A percentile compares a stretch with the other conserved stretches of the same genome.
Evolutionary conservation across 495 filamentous ascomycete genomes (phyloP).

Genomic region (Tuber magnatum): DNA sequence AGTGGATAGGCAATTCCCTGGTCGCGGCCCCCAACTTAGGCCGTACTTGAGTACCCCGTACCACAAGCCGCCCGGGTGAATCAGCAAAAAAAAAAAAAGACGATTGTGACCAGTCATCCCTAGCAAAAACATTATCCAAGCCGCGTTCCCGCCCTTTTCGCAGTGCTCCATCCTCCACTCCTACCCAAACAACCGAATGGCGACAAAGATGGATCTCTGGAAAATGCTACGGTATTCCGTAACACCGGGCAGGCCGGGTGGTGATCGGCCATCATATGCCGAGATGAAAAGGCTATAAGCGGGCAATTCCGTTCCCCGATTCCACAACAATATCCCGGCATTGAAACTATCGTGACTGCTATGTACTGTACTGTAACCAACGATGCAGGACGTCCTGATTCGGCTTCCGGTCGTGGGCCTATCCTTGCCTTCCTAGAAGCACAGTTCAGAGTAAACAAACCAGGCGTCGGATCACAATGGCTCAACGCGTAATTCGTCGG

Average conservation of each 20-base stretch:
- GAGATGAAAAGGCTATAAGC: not conserved
- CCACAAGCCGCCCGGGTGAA: not conserved
- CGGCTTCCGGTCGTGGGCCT: not conserved
- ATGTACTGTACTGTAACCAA: not conserved
- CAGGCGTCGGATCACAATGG: not conserved
- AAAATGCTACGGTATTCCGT: not conserved
- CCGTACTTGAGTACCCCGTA: not conserved
- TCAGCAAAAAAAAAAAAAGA: too few species aligned
- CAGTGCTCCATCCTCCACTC: not conserved
- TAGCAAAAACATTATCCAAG: not conserved
- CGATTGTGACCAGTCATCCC: not conserved
- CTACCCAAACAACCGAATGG: not conserved
- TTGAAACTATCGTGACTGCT: not conserved
- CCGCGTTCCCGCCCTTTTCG: not conserved
- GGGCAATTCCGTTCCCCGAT: not conserved
- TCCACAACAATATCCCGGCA: not conserved
- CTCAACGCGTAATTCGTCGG: not conserved
- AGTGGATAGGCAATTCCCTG: too few species aligned
- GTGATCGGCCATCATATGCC: not conserved
- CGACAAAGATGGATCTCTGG: not conserved
- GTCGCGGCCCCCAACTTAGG: too few species aligned
- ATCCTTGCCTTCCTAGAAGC: not conserved
- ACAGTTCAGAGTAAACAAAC: not conserved
- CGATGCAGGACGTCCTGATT: not conserved
- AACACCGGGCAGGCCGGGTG: not conserved